A percentile compares a stretch with the other conserved stretches of the same genome.
These are phyloP conservation scores for Penicillium longicatenatum DNA, from an alignment of 495 filamentous ascomycete genomes.

Conservation along the genomic window DNA sequence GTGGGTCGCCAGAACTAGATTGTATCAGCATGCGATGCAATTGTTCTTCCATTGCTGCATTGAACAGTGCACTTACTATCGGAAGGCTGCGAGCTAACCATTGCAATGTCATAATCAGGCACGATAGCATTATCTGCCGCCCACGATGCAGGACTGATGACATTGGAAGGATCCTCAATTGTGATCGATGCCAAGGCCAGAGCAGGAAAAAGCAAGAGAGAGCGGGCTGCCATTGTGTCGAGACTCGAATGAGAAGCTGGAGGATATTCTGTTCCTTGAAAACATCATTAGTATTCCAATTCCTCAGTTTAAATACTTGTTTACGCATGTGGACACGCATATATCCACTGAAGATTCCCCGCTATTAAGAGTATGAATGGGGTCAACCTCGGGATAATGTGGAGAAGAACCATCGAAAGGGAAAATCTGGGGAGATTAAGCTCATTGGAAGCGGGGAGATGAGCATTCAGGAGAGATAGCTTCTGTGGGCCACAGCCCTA, in stretches of 20 bases:
- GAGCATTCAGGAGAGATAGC: neutral
- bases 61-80: constrained; percentile 6
- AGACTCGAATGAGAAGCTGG: neutral
- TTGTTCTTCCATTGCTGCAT: neutral
- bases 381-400: constrained; percentile 5
- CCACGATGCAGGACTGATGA: constrained; percentile 14
- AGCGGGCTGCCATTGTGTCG: constrained; percentile 4
- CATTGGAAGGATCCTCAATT: constrained; percentile 20
- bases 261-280: neutral
- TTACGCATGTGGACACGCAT: neutral
- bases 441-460: neutral
- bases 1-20: constrained; percentile 11
- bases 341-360: neutral
- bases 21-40: neutral
- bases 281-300: neutral
- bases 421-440: constrained; percentile 8
- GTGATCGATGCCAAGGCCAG: constrained; percentile 14
- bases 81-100: constrained; percentile 10
- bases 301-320: neutral
- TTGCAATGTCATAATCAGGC: constrained; percentile 16
- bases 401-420: constrained; percentile 6
- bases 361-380: neutral
- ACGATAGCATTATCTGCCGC: constrained; percentile 17
- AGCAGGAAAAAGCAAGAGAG: constrained; percentile 12
- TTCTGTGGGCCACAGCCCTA: constrained; percentile 12